Evolutionary conservation across 1,139 yeast genomes (phyloP).

Genomic region (Candida anutae): DNA sequence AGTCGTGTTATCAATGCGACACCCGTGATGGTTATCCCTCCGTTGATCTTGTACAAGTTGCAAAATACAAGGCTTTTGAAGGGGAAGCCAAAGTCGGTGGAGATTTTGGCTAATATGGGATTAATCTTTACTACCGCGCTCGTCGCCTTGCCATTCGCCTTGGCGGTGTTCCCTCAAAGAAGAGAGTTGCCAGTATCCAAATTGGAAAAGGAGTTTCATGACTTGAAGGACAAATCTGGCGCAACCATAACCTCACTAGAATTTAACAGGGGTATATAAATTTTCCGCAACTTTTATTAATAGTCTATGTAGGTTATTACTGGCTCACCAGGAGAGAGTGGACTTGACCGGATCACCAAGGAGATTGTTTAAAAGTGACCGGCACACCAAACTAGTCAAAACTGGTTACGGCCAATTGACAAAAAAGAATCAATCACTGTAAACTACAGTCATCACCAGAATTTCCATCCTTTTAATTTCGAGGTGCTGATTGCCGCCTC

Average conservation of each 20-base stretch:
- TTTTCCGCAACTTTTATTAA: no score
- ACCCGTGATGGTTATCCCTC: constrained; percentile 95
- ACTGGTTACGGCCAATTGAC: neutral
- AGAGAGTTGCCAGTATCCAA: constrained; percentile 49
- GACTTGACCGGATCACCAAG: no score
- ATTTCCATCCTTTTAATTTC: constrained; percentile 43
- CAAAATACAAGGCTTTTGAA: constrained; percentile 58
- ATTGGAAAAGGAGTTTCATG: constrained; percentile 59
- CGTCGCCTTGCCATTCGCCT: constrained; percentile 85
- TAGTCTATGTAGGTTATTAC: no score
- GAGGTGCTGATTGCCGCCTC: constrained; percentile 40
- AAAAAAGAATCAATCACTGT: neutral
- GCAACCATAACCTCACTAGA: constrained; percentile 52
- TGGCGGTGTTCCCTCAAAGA: constrained; percentile 91
- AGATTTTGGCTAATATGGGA: constrained; percentile 70
- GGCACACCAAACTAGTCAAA: neutral
- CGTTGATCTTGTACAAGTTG: constrained; percentile 67
- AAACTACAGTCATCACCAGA: constrained; percentile 35
- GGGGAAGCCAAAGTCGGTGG: constrained; percentile 58
- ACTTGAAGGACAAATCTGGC: constrained; percentile 57
- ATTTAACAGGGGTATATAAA: constrained; percentile 86
- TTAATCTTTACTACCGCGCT: constrained; percentile 80
- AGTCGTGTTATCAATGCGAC: constrained; percentile 94
- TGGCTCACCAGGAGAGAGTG: no score
- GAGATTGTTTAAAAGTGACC: no score